Evolutionary conservation across 1,139 yeast species (phyloP), one percentile per base, ranked within the genome.

Genomic region (Geotrichum cucujoidarum): DNA sequence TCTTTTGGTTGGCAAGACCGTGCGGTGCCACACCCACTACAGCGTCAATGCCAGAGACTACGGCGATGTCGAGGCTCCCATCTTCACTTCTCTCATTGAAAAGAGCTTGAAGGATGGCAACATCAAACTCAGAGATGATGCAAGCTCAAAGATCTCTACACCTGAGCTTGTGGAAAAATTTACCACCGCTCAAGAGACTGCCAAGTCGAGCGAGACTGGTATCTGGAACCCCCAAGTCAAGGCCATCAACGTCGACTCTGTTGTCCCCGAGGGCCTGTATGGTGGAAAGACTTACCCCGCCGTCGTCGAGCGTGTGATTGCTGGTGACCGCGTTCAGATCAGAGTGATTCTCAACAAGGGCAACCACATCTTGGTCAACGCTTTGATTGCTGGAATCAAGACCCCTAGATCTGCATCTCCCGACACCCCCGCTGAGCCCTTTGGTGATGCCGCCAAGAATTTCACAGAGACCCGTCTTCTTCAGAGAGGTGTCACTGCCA

Each of bases 271-370:
- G 14, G 62, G 60, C 10, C 66, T 74, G 37, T 66, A 71, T 48
- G 53, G 52, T 22, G 57, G 55, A 33, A 52, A 65, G 24, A 78
- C 82, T 31, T 66, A 79, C 53, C 70, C 74, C 16, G 73, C 83
- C 20, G 75, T 87, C 51, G 81, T 87, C 29, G 95, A 87, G 64
- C 79, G 77, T 58, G 94, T 83, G 20, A 74, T 86, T 51, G 72
- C 83, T 55, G 95, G 95, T 45, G 95, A 88, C 65, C 70, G 95
- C 48, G 65, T 85, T 33, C 68, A 82, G 47, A 76, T 78, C 37
- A 72, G 95, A 52, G 59, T 65, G 4, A 61, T 84, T 45, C 56
- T 83, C 51, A 62, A 73, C 48, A 67, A 70, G 43, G 59, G 59
- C 21, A 68, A 66, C 47, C 75, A 71, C 51, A 67, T 57, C 45